Conservation (phyloP, 768 basidiomycete species). For the Pleurotus pulmonarius region DNA sequence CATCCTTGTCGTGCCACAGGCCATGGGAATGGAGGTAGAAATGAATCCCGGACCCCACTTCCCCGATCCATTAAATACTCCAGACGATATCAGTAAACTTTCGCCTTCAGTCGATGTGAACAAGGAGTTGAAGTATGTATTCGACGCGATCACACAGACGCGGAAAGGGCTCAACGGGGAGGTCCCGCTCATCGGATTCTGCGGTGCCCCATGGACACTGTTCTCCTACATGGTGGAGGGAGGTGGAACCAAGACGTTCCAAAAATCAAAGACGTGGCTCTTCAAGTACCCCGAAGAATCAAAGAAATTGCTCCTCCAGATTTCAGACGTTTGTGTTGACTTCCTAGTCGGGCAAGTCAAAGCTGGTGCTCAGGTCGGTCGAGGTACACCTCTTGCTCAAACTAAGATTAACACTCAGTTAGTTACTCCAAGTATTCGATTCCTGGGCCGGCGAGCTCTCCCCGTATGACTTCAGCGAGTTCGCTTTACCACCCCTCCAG, state of each 20-base stretch:
- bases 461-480: slow-evolving; percentile 78
- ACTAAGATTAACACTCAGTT: slow-evolving; percentile 3
- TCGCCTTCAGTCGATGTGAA: slow-evolving; percentile 66
- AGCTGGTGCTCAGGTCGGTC: slow-evolving; percentile 89
- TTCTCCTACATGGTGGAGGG: slow-evolving; percentile 99
- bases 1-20: slow-evolving; percentile 96
- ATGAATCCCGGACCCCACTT: slow-evolving; percentile 94
- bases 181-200: slow-evolving; percentile 96
- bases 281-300: slow-evolving; percentile 88
- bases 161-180: slow-evolving; percentile 77
- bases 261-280: slow-evolving; percentile 92
- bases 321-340: slow-evolving; percentile 88
- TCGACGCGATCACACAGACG: slow-evolving; percentile 85
- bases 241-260: slow-evolving; percentile 85
- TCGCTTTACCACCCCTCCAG: slow-evolving; percentile 76
- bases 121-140: slow-evolving; percentile 87
- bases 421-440: slow-evolving; percentile 97
- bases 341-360: slow-evolving; percentile 89
- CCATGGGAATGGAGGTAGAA: slow-evolving; percentile 91
- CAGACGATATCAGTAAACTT: slow-evolving; percentile 67
- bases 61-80: slow-evolving; percentile 78
- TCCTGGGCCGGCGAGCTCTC: slow-evolving; percentile 94
- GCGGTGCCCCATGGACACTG: slow-evolving; percentile 96
- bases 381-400: not conserved
- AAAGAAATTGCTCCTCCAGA: slow-evolving; percentile 67